A percentile compares a stretch with the other conserved stretches of the same genome.
These are phyloP conservation scores for Aspergillus japonicus DNA, from an alignment of 2,329 filamentous ascomycete genomes.

Conservation along the genomic window DNA sequence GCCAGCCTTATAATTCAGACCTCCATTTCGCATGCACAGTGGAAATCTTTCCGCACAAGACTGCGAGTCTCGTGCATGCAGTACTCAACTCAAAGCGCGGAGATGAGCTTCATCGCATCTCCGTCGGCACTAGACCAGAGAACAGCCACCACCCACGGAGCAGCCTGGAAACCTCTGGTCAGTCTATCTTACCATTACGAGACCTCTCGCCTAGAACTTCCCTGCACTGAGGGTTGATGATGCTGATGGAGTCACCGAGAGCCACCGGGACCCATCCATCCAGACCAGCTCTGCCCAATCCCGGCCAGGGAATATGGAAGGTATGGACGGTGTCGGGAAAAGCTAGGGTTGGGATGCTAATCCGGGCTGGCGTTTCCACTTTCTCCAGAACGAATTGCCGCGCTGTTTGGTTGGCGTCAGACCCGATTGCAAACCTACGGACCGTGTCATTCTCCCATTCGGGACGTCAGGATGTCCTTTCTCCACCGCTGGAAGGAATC, in stretches of 20 bases:
- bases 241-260: background rate
- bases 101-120: no score
- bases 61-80: no score
- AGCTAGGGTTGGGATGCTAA: background rate
- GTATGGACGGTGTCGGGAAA: no score
- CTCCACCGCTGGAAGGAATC: background rate
- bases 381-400: slow-evolving; percentile 2
- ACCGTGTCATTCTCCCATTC: background rate
- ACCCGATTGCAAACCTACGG: background rate
- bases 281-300: slow-evolving; percentile 2
- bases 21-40: no score
- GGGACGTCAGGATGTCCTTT: background rate
- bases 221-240: background rate
- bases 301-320: background rate
- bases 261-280: background rate
- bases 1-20: no score
- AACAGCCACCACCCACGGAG: no score
- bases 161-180: no score
- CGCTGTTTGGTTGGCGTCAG: background rate
- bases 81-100: no score
- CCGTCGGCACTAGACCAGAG: no score
- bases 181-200: no score
- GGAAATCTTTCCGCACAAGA: no score
- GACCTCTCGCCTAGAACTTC: slow-evolving; percentile 1
- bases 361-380: slow-evolving; percentile 1